Conservation (phyloP, 108 stramenopile species). For the Nitzschia putrida region DNA sequence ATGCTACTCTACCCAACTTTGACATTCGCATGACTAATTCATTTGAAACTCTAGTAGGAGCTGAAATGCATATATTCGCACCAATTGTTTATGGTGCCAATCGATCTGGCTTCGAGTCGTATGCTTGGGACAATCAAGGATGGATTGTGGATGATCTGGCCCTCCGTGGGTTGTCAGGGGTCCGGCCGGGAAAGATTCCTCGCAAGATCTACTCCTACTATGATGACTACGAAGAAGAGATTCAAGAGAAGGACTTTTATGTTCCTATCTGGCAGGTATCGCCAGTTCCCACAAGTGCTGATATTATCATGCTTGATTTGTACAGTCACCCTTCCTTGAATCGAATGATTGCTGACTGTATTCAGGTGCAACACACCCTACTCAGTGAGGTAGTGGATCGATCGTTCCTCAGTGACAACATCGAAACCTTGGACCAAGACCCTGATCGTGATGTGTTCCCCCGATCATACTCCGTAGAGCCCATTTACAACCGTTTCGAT, state of each 20-base stretch:
- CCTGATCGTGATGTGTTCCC: background rate
- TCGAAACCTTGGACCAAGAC: background rate
- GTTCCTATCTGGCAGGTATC: constrained; percentile 63
- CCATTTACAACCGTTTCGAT: constrained; percentile 9
- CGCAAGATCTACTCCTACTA: constrained; percentile 25
- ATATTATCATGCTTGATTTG: constrained; percentile 56
- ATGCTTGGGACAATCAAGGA: constrained; percentile 5
- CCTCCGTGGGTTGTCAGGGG: constrained; percentile 22
- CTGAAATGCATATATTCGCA: constrained; percentile 48
- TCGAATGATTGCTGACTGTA: constrained; percentile 3
- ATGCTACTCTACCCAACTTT: constrained; percentile 58
- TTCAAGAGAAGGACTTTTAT: constrained; percentile 17
- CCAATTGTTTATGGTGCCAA: constrained; percentile 35
- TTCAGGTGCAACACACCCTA: constrained; percentile 6
- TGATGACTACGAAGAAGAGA: constrained; percentile 28
- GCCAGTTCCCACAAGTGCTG: constrained; percentile 43
- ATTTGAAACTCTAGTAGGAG: constrained; percentile 27
- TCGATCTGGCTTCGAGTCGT: constrained; percentile 19
- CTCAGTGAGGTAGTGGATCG: constrained; percentile 18
- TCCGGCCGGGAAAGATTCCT: constrained; percentile 20
- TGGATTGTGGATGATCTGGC: constrained; percentile 37
- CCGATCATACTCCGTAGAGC: constrained; percentile 4
- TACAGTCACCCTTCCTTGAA: constrained; percentile 39
- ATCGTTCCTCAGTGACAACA: constrained; percentile 12
- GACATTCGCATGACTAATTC: constrained; percentile 31